Evolutionary conservation across 2,329 filamentous ascomycete species (phyloP).

Genomic region (Anisogramma anomala): DNA sequence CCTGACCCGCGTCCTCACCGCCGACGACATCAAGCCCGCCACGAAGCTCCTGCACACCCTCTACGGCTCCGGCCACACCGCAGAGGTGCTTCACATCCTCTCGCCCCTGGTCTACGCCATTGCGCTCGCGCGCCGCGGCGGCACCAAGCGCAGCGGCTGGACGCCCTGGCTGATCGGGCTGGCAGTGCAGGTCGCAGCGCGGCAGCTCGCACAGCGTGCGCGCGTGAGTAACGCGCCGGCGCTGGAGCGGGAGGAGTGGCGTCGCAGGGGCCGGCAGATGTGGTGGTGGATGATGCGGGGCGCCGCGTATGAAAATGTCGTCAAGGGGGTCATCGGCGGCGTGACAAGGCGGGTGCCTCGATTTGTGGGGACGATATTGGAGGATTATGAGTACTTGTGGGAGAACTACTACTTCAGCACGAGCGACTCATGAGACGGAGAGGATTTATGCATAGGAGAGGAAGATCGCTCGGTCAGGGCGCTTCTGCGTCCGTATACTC

Average conservation of each 20-base stretch:
- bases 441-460: neutral
- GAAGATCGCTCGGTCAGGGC: neutral
- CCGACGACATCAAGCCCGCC: constrained; percentile 92
- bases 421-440: constrained; percentile 22
- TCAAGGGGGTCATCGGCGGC: constrained; percentile 60
- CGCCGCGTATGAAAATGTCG: constrained; percentile 91
- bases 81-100: constrained; percentile 85
- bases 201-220: constrained; percentile 50
- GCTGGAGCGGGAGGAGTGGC: constrained; percentile 82
- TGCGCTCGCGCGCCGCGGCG: constrained; percentile 61
- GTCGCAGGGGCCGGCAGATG: constrained; percentile 77
- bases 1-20: constrained; percentile 78
- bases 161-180: constrained; percentile 82
- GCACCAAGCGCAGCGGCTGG: constrained; percentile 58
- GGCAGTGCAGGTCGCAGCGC: constrained; percentile 72
- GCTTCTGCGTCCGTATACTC: neutral
- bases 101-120: constrained; percentile 79
- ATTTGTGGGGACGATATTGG: constrained; percentile 72
- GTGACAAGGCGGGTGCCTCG: constrained; percentile 67
- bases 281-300: constrained; percentile 95
- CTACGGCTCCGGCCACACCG: constrained; percentile 60
- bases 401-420: constrained; percentile 90
- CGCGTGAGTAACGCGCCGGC: constrained; percentile 69
- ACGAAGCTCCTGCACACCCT: constrained; percentile 74
- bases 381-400: constrained; percentile 97